phyloP scores from a whole-genome alignment of 306 rosid species.

The Prunus mume region DNA sequence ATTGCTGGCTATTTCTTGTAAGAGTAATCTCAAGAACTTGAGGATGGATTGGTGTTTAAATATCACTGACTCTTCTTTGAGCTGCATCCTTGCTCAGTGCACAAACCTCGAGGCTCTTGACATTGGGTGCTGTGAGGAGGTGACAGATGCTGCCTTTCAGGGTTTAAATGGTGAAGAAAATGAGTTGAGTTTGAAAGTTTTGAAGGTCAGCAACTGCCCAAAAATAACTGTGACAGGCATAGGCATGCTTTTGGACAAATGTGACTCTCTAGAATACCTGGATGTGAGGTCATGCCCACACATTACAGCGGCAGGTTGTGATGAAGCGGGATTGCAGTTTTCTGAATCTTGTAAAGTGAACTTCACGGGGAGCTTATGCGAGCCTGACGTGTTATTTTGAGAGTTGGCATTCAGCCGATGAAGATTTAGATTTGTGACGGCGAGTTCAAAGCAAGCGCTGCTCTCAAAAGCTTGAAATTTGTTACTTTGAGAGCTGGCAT shows the following conservation, averaged over 20 bases:
- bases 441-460: not conserved
- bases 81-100: slow-evolving; percentile 64
- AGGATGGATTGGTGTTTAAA: slow-evolving; percentile 97
- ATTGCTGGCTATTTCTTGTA: slow-evolving; percentile 56
- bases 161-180: slow-evolving; percentile 38
- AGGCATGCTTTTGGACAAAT: slow-evolving; percentile 58
- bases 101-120: slow-evolving; percentile 74
- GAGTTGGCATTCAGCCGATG: slow-evolving; percentile 1
- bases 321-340: slow-evolving; percentile 73
- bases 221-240: slow-evolving; percentile 77
- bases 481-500: slow-evolving; percentile 36
- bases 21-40: slow-evolving; percentile 61
- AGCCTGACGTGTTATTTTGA: slow-evolving; percentile 53
- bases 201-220: slow-evolving; percentile 81
- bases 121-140: slow-evolving; percentile 88
- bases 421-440: not conserved
- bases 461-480: not conserved
- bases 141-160: slow-evolving; percentile 83
- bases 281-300: slow-evolving; percentile 88
- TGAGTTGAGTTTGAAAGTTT: slow-evolving; percentile 58
- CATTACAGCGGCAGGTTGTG: slow-evolving; percentile 68
- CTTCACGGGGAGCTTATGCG: slow-evolving; percentile 61
- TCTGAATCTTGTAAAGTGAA: slow-evolving; percentile 70
- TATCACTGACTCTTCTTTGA: slow-evolving; percentile 63
- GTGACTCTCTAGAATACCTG: slow-evolving; percentile 61